phyloP scores from a whole-genome alignment of 2,329 filamentous ascomycete species.

The Fusarium odoratissimum region DNA sequence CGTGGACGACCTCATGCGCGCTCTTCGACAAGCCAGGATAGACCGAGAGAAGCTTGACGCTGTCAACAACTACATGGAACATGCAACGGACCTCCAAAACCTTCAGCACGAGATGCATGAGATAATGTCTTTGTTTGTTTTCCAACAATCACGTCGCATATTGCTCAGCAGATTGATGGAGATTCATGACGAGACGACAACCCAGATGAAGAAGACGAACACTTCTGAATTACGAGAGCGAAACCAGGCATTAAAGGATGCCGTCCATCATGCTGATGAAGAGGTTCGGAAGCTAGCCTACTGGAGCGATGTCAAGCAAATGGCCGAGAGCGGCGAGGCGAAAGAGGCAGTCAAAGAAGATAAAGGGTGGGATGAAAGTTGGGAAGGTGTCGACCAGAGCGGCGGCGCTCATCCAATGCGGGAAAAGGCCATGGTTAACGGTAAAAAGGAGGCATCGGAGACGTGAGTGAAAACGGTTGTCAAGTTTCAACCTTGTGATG shows the following conservation, averaged over 20 bases:
- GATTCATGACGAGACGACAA: constrained; percentile 59
- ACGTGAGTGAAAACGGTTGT: constrained; percentile 1
- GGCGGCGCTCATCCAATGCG: constrained; percentile 56
- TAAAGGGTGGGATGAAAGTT: constrained; percentile 54
- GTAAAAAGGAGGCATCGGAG: constrained; percentile 27
- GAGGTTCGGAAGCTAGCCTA: constrained; percentile 86
- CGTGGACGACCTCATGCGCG: constrained; percentile 74
- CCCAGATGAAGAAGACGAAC: constrained; percentile 54
- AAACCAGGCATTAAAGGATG: constrained; percentile 77
- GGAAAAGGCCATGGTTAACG: constrained; percentile 35
- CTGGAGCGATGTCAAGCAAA: constrained; percentile 84
- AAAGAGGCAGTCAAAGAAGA: constrained; percentile 56
- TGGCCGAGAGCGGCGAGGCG: constrained; percentile 66
- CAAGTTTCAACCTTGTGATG: background rate
- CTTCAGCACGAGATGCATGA: constrained; percentile 82
- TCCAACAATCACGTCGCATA: constrained; percentile 85
- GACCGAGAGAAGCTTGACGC: constrained; percentile 93
- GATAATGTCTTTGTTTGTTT: constrained; percentile 88
- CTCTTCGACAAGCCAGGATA: constrained; percentile 77
- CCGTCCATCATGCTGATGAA: constrained; percentile 80
- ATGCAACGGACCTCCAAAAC: constrained; percentile 81
- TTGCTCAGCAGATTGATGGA: constrained; percentile 77
- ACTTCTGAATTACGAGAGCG: constrained; percentile 53
- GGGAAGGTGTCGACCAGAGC: constrained; percentile 66
- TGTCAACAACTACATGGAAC: constrained; percentile 82